Conservation (phyloP, 768 basidiomycete genomes). For the Megacollybia marginata region DNA sequence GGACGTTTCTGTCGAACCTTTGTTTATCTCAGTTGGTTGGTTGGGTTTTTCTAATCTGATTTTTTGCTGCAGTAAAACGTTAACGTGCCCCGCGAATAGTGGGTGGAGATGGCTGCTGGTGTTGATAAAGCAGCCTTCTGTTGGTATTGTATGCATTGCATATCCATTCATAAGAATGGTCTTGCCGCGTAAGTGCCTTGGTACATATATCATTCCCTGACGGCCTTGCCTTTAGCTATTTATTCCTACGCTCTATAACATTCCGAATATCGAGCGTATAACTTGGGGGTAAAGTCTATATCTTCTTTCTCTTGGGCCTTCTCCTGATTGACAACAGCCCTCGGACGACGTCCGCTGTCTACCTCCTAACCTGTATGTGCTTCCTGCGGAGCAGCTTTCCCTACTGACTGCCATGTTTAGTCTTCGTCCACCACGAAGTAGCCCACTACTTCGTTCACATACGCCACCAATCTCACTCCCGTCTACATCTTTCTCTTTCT, state of each 20-base stretch:
- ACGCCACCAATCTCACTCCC: too few species aligned
- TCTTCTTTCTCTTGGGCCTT: background rate
- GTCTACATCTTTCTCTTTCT: too few species aligned
- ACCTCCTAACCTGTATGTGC: conserved; percentile 37
- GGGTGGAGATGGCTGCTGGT: conserved; percentile 47
- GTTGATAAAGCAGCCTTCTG: conserved; percentile 29
- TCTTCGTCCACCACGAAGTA: too few species aligned
- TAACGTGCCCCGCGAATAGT: conserved; percentile 33
- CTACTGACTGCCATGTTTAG: conserved; percentile 4
- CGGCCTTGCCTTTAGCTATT: conserved; percentile 33
- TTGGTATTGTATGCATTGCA: conserved; percentile 39
- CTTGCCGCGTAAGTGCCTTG: conserved; percentile 56
- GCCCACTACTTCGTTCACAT: too few species aligned
- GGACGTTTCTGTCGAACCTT: conserved; percentile 56
- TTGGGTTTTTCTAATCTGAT: background rate
- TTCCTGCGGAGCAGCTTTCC: background rate
- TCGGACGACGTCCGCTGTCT: conserved; percentile 35
- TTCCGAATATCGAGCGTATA: conserved; percentile 33
- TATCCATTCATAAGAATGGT: conserved; percentile 54
- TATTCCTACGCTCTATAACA: conserved; percentile 46
- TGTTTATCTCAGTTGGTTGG: conserved; percentile 13
- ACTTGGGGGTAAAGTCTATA: conserved; percentile 49
- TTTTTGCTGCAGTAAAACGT: conserved; percentile 29
- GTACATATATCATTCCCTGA: background rate
- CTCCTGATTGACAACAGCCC: background rate